Evolutionary conservation across 495 filamentous ascomycete species (phyloP).

Genomic region (Neurospora discreta): DNA sequence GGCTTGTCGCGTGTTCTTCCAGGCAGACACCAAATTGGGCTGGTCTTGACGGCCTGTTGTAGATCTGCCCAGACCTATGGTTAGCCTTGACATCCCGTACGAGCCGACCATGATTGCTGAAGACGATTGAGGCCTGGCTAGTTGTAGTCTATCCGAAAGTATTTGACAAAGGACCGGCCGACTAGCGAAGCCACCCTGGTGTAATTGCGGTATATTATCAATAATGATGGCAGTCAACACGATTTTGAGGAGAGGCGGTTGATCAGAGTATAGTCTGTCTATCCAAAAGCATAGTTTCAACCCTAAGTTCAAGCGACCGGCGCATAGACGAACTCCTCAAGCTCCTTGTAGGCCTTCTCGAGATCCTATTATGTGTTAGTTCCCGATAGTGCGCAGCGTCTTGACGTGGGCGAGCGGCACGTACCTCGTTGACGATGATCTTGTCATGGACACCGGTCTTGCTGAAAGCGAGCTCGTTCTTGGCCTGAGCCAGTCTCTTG

Average conservation of each 20-base stretch:
- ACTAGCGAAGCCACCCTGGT: not conserved
- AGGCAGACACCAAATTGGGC: not conserved
- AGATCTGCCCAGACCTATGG: no score
- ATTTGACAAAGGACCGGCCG: not conserved
- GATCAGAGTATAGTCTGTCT: slow-evolving; percentile 2
- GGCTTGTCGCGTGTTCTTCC: not conserved
- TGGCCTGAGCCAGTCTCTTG: slow-evolving; percentile 68
- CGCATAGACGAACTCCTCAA: slow-evolving; percentile 53
- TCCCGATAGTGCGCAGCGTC: not conserved
- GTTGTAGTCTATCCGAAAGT: not conserved
- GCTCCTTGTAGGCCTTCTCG: slow-evolving; percentile 68
- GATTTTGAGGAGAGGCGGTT: not conserved
- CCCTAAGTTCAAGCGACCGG: not conserved
- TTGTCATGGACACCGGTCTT: slow-evolving; percentile 69
- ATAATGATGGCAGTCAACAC: not conserved
- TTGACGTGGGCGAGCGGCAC: not conserved
- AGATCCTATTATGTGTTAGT: slow-evolving; percentile 38
- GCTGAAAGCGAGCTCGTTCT: slow-evolving; percentile 71
- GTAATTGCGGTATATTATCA: not conserved
- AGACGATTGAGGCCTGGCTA: not conserved
- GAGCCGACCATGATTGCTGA: not conserved
- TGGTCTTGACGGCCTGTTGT: not conserved
- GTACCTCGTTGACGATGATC: slow-evolving; percentile 71
- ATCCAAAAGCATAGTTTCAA: slow-evolving; percentile 4
- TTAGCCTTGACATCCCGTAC: not conserved